Evolutionary conservation across 345 rosid species (phyloP).

Genomic region (Rubroshorea leprosula): DNA sequence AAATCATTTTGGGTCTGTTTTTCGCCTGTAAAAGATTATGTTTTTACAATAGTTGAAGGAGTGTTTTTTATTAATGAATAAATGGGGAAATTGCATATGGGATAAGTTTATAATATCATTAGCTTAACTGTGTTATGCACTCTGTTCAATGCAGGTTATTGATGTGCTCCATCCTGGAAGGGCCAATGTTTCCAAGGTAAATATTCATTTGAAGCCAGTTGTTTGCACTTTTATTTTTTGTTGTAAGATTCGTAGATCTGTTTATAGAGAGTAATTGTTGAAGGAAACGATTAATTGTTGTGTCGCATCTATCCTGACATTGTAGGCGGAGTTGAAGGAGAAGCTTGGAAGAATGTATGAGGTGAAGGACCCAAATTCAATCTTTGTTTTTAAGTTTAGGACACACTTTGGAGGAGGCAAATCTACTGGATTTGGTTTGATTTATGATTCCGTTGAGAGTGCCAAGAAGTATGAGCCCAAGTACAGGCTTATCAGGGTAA

Average conservation of each 20-base stretch:
- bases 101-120: neutral
- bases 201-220: too few relatives aligned
- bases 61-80: neutral
- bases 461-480: constrained; percentile 74
- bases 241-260: too few relatives aligned
- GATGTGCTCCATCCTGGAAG: constrained; percentile 97
- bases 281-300: too few relatives aligned
- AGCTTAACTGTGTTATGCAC: too few relatives aligned
- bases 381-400: constrained; percentile 65
- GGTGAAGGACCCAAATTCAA: constrained; percentile 55
- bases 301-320: too few relatives aligned
- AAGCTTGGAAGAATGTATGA: constrained; percentile 51
- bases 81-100: neutral
- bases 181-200: constrained; percentile 90
- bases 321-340: constrained; percentile 61
- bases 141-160: constrained; percentile 48
- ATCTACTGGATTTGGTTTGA: constrained; percentile 66
- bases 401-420: constrained; percentile 79
- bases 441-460: constrained; percentile 55
- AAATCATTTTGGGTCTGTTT: too few relatives aligned
- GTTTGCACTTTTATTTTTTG: neutral
- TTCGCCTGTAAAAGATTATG: too few relatives aligned
- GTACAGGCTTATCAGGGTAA: constrained; percentile 73
- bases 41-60: neutral
- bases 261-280: too few relatives aligned